phyloP scores from a whole-genome alignment of 2,329 filamentous ascomycete species.

The Sphaerulina musiva region DNA sequence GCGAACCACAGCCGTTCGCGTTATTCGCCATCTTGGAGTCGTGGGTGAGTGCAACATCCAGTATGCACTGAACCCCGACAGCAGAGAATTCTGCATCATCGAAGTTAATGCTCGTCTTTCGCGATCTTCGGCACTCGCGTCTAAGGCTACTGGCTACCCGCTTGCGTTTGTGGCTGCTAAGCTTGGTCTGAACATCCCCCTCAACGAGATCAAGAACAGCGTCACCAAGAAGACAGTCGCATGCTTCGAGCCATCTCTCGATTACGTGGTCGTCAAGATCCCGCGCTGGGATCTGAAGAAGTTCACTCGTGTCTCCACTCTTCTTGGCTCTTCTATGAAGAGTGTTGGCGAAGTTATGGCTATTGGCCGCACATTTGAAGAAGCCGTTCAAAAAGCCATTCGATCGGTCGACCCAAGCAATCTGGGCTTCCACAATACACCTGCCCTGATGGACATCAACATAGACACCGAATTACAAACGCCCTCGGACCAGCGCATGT shows the following conservation, averaged over 20 bases:
- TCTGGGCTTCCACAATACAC: constrained; percentile 85
- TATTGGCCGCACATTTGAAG: constrained; percentile 92
- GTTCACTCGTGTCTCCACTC: constrained; percentile 91
- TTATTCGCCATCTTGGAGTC: constrained; percentile 92
- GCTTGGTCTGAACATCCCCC: constrained; percentile 84
- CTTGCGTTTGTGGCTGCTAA: constrained; percentile 96
- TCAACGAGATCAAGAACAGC: constrained; percentile 94
- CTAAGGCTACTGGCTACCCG: constrained; percentile 94
- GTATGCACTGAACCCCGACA: constrained; percentile 93
- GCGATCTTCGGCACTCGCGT: constrained; percentile 87
- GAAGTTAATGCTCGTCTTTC: constrained; percentile 97
- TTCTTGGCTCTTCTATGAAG: constrained; percentile 98
- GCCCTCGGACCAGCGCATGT: constrained; percentile 92
- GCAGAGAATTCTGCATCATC: constrained; percentile 96
- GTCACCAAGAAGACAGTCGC: constrained; percentile 94
- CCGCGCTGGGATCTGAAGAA: constrained; percentile 98
- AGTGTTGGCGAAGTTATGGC: constrained; percentile 99
- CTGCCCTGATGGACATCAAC: constrained; percentile 86
- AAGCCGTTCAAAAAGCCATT: constrained; percentile 97
- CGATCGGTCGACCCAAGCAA: constrained; percentile 93
- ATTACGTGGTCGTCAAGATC: constrained; percentile 98
- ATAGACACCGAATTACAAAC: constrained; percentile 95
- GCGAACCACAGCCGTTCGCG: constrained; percentile 90
- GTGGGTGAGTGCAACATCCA: constrained; percentile 99
- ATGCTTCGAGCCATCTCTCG: constrained; percentile 95